Percentiles rank a stretch among this genome's conserved stretches.
Conservation (phyloP, 2,329 filamentous ascomycete genomes). For the Sphaceloma murrayae region DNA sequence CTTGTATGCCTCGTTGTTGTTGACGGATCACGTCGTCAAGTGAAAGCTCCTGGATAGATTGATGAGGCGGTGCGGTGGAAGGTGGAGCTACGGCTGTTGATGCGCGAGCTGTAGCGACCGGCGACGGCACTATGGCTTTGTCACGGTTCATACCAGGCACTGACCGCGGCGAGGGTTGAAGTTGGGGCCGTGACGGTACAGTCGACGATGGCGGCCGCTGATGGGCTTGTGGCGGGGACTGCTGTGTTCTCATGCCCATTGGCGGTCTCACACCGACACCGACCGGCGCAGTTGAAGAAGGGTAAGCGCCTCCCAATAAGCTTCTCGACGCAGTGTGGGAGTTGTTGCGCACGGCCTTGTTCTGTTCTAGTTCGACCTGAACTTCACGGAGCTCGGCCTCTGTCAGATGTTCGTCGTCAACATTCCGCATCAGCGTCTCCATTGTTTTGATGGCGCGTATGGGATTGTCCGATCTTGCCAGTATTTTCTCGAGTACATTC, state of each 20-base stretch:
- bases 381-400: conserved; percentile 26
- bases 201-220: background rate
- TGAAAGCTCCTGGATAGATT: background rate
- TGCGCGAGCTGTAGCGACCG: no score
- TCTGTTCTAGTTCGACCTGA: conserved; percentile 22
- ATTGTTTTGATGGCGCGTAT: conserved; percentile 28
- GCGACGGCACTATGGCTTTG: no score
- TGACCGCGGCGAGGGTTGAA: no score
- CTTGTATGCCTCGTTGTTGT: no score
- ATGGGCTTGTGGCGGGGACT: no score
- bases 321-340: no score
- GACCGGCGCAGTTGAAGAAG: background rate
- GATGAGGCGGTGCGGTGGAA: background rate
- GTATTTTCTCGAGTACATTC: conserved; percentile 50
- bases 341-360: background rate
- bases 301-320: no score
- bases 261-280: background rate
- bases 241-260: no score
- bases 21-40: no score
- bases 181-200: no score
- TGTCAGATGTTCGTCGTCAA: conserved; percentile 26
- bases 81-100: background rate
- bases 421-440: conserved; percentile 29
- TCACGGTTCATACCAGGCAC: background rate
- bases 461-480: conserved; percentile 48